Evolutionary conservation across 2,329 filamentous ascomycete species (phyloP), one percentile per base, ranked within the genome.

Genomic region (Talaromyces islandicus): DNA sequence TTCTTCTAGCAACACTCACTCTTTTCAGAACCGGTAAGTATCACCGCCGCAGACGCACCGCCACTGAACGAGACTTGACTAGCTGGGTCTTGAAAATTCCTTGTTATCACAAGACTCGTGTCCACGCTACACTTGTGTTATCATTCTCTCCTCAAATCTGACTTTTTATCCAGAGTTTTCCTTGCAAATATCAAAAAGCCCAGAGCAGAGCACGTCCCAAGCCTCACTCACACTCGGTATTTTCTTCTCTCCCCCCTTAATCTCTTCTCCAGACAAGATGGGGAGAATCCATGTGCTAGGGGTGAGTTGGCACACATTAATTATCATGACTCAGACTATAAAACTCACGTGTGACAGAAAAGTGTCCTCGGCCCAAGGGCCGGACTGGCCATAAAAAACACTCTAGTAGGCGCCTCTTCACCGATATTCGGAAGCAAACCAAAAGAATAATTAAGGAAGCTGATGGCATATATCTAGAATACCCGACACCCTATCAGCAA

Each of bases 341-440:
- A 25, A 62, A 64, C 55, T 69, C 62, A n/a, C 29, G 24, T n/a
- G 46, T 24, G 11, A 7, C 56, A 82, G 76, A 75, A 79, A 46
- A 75, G 75, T 52, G 79, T 75, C 41, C 71, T 75, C 17, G 80
- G 80, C 30, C 60, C 75, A 58, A 80, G 77, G 63, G 70, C 79
- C 10, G 80, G 77, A 11, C 71, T 73, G 25, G 74, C 75, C 35
- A 75, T 82, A 25, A 76, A 74, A 12, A 77, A 75, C 58, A 77
- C 80, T 57, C 67, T 82, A 56, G 75, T 71, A 68, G 67, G 66
- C 19, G 50, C 29, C 19, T 9, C 24, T 21, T 52, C 11, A 11
- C n/a, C 19, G n/a, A 21, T 19, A 43, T 21, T 11, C 29, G 9
- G n/a, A n/a, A 2, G 4, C 10, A 35, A 32, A 32, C 3, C 2